Base-by-base conservation (phyloP, 352 stramenopile genomes). In the Pythium phragmiticola region DNA sequence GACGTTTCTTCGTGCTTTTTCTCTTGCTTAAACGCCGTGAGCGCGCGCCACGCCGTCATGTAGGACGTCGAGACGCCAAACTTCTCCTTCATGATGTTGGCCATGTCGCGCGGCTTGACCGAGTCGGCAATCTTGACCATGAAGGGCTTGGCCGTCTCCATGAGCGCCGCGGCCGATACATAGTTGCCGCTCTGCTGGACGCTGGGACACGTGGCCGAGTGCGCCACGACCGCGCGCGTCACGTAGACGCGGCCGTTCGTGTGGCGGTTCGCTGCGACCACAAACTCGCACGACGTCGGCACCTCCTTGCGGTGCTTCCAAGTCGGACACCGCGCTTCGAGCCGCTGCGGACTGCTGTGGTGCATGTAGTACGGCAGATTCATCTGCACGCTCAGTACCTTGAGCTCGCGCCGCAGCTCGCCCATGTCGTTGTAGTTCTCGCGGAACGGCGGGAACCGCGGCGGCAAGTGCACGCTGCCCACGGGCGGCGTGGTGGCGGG, bases 1-100 rank as follows among this genome's bases (percentile, higher is more conserved):
- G 70, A 58, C 23, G 72, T 80, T 30, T 92, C 84, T 42, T 89
- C 81, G 7, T 78, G 56, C 55, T 88, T 89, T 33, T 80, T 74
- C 50, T 90, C 76, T 60, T 90, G 81, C 21, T 80, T 74, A 47
- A 90, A 89, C 7, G 80, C 78, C 59, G 73, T 87, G 17, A 92
- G 66, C 12, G 84, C 84, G 41, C 84, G 74, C 84, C 84, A 92
- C 8, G 84, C 81, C 16, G 84, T 90, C 84, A 92, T 90, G 52
- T 92, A 92, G 14, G 78, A 89, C 51, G 81, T 76, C 43, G 82
- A 78, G 13, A 92, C 80, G 17, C 84, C 84, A 54, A 90, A 92
- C 46, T 90, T 84, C 54, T 90, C 80, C 69, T 89, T 92, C 80
- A 92, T 90, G 55, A 92, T 87, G 49, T 84, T 72, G 34, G 80